Conservation (phyloP, 495 filamentous ascomycete genomes). For the Hypoxylon perforatum region DNA sequence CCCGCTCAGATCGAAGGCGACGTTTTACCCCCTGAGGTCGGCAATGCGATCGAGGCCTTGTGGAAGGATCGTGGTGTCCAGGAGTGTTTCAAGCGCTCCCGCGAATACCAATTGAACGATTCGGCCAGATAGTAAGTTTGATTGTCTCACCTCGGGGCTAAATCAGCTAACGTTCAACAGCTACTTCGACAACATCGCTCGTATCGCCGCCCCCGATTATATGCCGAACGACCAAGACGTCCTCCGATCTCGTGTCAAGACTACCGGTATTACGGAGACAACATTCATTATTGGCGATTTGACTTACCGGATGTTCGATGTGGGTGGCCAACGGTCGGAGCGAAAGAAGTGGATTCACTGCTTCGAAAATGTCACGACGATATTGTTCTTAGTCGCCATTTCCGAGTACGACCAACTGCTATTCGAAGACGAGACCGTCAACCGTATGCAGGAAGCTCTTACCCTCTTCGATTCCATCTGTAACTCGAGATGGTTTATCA, state of each 20-base stretch:
- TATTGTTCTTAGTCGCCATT: slow-evolving; percentile 98
- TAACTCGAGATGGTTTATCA: slow-evolving; percentile 99
- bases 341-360: slow-evolving; percentile 99
- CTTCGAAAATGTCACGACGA: slow-evolving; percentile 99
- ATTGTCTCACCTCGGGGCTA: neutral
- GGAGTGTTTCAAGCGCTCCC: slow-evolving; percentile 91
- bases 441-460: slow-evolving; percentile 99
- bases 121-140: slow-evolving; percentile 94
- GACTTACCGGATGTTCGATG: slow-evolving; percentile 99
- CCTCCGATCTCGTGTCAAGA: slow-evolving; percentile 97
- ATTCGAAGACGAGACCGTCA: slow-evolving; percentile 94
- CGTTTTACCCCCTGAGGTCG: slow-evolving; percentile 91
- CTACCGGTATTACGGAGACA: slow-evolving; percentile 98
- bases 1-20: slow-evolving; percentile 96
- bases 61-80: slow-evolving; percentile 97
- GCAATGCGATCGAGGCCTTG: slow-evolving; percentile 88
- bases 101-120: slow-evolving; percentile 98
- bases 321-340: slow-evolving; percentile 97
- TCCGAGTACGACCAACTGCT: slow-evolving; percentile 98
- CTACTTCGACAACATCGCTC: slow-evolving; percentile 96
- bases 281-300: slow-evolving; percentile 98
- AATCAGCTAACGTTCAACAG: slow-evolving; percentile 61
- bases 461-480: slow-evolving; percentile 99
- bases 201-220: slow-evolving; percentile 92
- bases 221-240: slow-evolving; percentile 98